These are phyloP conservation scores for Nepenthes mirabilis DNA, from an alignment of 148 eudicot species.

Conservation along the genomic window DNA sequence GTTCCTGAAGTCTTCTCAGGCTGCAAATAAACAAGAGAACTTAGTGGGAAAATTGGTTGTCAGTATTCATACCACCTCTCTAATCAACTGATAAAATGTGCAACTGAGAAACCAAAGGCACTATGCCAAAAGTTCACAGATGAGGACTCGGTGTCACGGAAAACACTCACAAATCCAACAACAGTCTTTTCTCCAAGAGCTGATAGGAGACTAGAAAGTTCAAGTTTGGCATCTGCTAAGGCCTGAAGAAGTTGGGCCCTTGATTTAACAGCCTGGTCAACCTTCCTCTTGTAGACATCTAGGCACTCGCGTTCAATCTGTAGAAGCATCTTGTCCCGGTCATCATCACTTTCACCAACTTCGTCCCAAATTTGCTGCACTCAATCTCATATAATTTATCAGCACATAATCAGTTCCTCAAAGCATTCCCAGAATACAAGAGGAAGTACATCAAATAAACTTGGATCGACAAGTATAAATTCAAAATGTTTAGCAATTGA, in stretches of 20 bases:
- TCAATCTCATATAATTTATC: neutral
- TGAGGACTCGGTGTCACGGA: neutral
- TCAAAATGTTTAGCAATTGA: constrained; percentile 10
- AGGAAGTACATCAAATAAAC: neutral
- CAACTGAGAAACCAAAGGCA: neutral
- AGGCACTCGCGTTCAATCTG: constrained; percentile 91
- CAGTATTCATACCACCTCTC: neutral
- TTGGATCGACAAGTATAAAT: too few relatives aligned
- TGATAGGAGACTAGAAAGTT: constrained; percentile 59
- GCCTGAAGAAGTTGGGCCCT: constrained; percentile 84
- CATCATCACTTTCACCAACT: constrained; percentile 94
- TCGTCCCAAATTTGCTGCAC: constrained; percentile 97
- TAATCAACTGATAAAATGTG: neutral
- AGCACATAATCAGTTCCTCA: neutral
- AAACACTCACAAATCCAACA: constrained; percentile 56
- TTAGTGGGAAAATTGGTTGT: too few relatives aligned
- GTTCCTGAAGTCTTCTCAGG: constrained; percentile 90
- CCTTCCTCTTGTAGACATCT: constrained; percentile 95
- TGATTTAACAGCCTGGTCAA: constrained; percentile 84
- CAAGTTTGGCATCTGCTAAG: constrained; percentile 73
- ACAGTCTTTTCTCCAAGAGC: constrained; percentile 83
- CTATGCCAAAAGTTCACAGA: neutral
- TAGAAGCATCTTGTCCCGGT: constrained; percentile 88
- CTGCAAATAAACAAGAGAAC: constrained; percentile 27
- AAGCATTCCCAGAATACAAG: neutral